These are phyloP conservation scores for Ormosia semicastrata DNA, from an alignment of 306 rosid species.

Conservation along the genomic window DNA sequence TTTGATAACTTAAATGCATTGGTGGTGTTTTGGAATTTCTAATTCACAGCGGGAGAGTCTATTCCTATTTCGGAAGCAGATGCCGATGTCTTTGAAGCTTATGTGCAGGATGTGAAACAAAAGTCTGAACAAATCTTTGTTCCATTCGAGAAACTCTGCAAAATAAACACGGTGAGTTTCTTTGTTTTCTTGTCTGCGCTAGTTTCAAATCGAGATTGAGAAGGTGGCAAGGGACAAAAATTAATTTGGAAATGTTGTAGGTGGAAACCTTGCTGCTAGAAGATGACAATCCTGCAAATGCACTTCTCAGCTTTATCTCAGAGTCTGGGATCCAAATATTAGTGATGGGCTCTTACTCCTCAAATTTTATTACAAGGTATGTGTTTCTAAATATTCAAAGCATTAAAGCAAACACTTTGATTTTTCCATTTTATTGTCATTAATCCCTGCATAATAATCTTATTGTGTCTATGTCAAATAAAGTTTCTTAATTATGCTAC, in stretches of 20 bases:
- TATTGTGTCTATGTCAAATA: not conserved
- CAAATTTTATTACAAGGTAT: slow-evolving; percentile 73
- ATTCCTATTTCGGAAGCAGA: slow-evolving; percentile 63
- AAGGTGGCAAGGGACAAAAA: not conserved
- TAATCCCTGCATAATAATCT: not conserved
- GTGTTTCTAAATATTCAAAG: not conserved
- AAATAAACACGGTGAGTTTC: slow-evolving; percentile 46
- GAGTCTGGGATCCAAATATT: slow-evolving; percentile 55
- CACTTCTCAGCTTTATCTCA: slow-evolving; percentile 60
- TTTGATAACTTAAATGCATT: slow-evolving; percentile 22
- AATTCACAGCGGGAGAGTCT: slow-evolving; percentile 61
- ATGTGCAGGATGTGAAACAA: slow-evolving; percentile 55
- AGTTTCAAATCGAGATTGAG: slow-evolving; percentile 9
- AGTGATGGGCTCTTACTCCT: slow-evolving; percentile 66
- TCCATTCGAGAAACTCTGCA: slow-evolving; percentile 62
- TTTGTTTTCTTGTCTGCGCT: slow-evolving; percentile 2
- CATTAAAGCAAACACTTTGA: not conserved
- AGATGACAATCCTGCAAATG: slow-evolving; percentile 73
- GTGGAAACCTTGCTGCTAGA: slow-evolving; percentile 79
- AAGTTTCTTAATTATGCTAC: not conserved
- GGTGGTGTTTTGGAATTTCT: slow-evolving; percentile 21
- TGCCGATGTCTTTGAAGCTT: slow-evolving; percentile 51
- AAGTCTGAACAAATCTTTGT: slow-evolving; percentile 62
- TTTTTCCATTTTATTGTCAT: not conserved
- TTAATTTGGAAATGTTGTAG: slow-evolving; percentile 43